Evolutionary conservation across 1,284 basidiomycete species (phyloP), one percentile per base, ranked within the genome.

Genomic region (Sanghuangporus weigelae): DNA sequence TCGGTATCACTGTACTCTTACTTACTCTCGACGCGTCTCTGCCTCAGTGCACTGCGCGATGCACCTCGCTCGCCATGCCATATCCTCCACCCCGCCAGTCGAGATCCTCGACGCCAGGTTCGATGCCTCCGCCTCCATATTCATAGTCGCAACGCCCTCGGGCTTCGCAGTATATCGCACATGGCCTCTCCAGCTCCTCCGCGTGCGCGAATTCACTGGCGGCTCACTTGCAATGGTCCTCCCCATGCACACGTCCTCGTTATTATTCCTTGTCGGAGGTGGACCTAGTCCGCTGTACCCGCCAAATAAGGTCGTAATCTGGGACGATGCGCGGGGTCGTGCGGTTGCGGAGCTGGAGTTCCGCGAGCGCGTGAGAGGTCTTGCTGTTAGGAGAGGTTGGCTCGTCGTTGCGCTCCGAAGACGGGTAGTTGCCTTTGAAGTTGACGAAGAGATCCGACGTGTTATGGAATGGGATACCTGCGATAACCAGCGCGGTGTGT

Each of bases 311-410:
- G 92, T 95, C 54, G 82, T 97, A 62, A 75, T 98, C 54, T 97
- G 92, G 88, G 90, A 97, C 75, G 93, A 95, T 75, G 81, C 81
- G 1, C 76, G 83, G 1, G 87, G 85, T 3, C 77, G 79, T 58
- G 89, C 95, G 69, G 87, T 95, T 44, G 92, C 91, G 35, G 93
- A 96, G 74, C 82, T 98, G 60, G 95, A 97, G 76, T 97, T 98
- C 72, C 86, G 91, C 66, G 94, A 96, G 74, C 81, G 84, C 59
- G 93, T 97, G 1, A 80, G 91, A 58, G 93, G 93, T 0, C 75
- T 98, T 44, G 85, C 87, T 0, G 92, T 88, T 67, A 79, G 96
- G 66, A 81, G 90, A 36, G 90, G 90, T 12, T 92, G 90, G 83
- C 83, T 97, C 51, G 88, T 90, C 26, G 89, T 98, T 23, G 91